Base-by-base conservation (phyloP, 306 rosid species). In the Alnus rubra region DNA sequence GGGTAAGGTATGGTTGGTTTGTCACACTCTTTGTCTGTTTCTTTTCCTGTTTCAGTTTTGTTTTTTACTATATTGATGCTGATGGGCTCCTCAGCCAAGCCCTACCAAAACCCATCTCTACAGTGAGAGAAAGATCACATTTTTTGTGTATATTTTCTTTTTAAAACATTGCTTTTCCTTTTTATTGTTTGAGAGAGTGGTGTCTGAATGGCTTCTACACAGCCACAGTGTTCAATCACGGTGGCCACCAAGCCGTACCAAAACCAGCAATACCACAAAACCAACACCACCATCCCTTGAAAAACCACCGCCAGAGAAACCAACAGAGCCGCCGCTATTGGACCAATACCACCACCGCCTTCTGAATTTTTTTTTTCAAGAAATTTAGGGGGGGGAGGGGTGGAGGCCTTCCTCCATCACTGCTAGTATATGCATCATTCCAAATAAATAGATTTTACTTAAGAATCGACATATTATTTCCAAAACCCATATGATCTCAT, bases 1-100 rank as follows among this genome's bases (percentile, higher is more conserved):
- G 98, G 97, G 86, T 91, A 92, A 95, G 99, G 98, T 95, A 82
- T 79, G 81, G 84, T 86, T 86, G 83, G 85, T 85, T 83, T 69
- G 69, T 84, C 74, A 52, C 64, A 51, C 68, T 70, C 84, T 56
- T 59, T 76, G 76, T 78, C 84, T 76, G 73, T 69, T 19, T 71
- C 64, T 63, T 70, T 78, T 80, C 74, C 33, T 1, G 49, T 48
- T 4, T 52, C 14, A 4, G 56, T 23, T 78, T 75, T 23, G 28
- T 23, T 23, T 23, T 23, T 23, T 23, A 23, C 28, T 23, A 23
- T 23, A 23, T 23, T 23, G 28, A 23, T 23, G 28, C 28, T 23
- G 28, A 23, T 23, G 28, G 28, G 28, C 28, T 37, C 73, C 4
- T 37, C 42, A 7, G 50, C 50, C 48, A 80, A 80, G 71, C 52